Percentiles rank a stretch among this genome's conserved stretches.
Evolutionary conservation across 345 rosid genomes (phyloP).

Genomic region (Geranium brycei): DNA sequence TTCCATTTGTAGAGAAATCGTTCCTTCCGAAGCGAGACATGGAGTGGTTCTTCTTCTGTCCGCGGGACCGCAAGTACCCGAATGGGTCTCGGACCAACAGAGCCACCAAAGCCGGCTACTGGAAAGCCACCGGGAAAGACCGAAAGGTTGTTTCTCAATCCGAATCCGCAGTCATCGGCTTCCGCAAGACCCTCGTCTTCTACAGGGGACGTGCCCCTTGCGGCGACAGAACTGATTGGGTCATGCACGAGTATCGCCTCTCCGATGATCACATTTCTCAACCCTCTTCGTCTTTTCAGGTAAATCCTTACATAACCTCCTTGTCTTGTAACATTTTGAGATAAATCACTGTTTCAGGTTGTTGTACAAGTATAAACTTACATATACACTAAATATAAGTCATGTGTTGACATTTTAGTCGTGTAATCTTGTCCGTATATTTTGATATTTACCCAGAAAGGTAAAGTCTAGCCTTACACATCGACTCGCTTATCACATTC

Average conservation of each 20-base stretch:
- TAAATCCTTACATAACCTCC: slow-evolving; percentile 2
- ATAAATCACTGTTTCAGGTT: too few species aligned
- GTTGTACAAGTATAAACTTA: too few species aligned
- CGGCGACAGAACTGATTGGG: slow-evolving; percentile 67
- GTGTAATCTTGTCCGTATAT: too few species aligned
- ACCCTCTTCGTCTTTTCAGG: slow-evolving; percentile 45
- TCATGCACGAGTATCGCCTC: slow-evolving; percentile 83
- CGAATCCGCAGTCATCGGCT: slow-evolving; percentile 33
- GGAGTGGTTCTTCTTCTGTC: slow-evolving; percentile 96
- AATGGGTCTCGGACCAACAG: slow-evolving; percentile 72
- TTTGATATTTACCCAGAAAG: too few species aligned
- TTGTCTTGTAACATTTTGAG: too few species aligned
- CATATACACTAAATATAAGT: too few species aligned
- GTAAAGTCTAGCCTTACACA: too few species aligned
- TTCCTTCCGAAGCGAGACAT: slow-evolving; percentile 62
- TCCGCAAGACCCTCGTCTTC: slow-evolving; percentile 75
- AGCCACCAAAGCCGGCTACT: slow-evolving; percentile 82
- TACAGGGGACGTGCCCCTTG: slow-evolving; percentile 66
- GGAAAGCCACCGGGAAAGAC: slow-evolving; percentile 96
- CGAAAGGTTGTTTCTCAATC: slow-evolving; percentile 51
- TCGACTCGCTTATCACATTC: too few species aligned
- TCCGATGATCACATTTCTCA: slow-evolving; percentile 33
- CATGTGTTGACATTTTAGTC: too few species aligned
- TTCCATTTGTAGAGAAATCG: slow-evolving; percentile 62
- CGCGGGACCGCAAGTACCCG: slow-evolving; percentile 69